phyloP scores from a whole-genome alignment of 106 monocot genomes.

The Cymbidium sinense region DNA sequence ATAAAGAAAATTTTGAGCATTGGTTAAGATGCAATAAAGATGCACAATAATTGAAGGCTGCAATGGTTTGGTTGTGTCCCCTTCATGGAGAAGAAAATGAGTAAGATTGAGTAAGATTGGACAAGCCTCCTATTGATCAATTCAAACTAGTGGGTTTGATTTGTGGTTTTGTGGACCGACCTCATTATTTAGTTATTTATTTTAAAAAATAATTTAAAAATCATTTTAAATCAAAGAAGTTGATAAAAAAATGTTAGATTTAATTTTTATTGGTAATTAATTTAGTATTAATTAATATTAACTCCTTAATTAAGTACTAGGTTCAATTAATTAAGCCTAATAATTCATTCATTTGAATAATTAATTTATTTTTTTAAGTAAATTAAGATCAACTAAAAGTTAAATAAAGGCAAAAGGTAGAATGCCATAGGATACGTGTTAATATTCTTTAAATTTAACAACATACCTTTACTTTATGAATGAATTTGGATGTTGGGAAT shows the following conservation, averaged over 20 bases:
- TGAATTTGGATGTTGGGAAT: no score
- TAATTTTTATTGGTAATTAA: neutral
- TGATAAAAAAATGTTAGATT: neutral
- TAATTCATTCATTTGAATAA: no score
- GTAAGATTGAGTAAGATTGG: neutral
- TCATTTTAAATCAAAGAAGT: neutral
- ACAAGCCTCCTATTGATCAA: neutral
- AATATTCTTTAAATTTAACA: no score
- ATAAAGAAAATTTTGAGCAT: neutral
- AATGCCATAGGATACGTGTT: no score
- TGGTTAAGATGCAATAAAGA: neutral
- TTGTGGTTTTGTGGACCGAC: neutral
- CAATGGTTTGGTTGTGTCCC: neutral
- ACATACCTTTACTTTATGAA: no score
- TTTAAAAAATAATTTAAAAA: neutral
- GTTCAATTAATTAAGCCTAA: no score
- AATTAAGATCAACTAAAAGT: no score
- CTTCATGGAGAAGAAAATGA: neutral
- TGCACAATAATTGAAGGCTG: neutral
- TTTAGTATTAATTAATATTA: neutral
- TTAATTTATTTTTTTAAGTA: no score
- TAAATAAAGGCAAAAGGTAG: no score
- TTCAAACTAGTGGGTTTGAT: neutral
- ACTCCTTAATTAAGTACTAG: no score
- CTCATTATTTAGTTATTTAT: neutral